Conservation (phyloP, 768 basidiomycete genomes). For the Floccularia luteovirens region DNA sequence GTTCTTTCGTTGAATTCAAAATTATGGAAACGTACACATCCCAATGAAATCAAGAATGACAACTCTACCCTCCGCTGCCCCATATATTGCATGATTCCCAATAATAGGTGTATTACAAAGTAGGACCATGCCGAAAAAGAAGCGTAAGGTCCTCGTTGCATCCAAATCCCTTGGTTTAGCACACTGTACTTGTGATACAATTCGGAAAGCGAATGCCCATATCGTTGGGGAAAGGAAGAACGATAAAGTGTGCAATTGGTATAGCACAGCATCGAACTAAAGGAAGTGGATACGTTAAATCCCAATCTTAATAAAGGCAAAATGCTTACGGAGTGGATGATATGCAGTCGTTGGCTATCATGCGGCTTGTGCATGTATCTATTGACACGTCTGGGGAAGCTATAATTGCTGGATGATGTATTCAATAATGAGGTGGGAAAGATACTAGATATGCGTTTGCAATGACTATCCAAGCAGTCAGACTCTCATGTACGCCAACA, state of each 20-base stretch:
- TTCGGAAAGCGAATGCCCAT: conserved; percentile 43
- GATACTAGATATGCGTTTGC: too few species aligned
- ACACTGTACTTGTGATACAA: conserved; percentile 58
- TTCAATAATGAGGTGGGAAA: too few species aligned
- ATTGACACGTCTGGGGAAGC: too few species aligned
- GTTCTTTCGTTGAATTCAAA: not conserved
- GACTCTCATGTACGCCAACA: too few species aligned
- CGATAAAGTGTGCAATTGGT: conserved; percentile 68
- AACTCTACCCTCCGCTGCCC: conserved; percentile 47
- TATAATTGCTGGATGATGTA: too few species aligned
- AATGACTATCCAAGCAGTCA: too few species aligned
- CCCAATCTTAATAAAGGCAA: conserved; percentile 1
- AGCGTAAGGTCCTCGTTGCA: conserved; percentile 54
- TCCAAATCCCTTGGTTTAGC: conserved; percentile 63
- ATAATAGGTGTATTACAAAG: conserved; percentile 51
- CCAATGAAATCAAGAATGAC: conserved; percentile 77
- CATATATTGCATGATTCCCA: conserved; percentile 51
- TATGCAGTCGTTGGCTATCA: conserved; percentile 64
- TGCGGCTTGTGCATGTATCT: conserved; percentile 54
- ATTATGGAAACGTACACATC: conserved; percentile 42
- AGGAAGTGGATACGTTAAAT: conserved; percentile 7
- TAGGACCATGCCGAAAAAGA: conserved; percentile 55
- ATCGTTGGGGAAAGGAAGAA: conserved; percentile 72
- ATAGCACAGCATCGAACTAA: conserved; percentile 64
- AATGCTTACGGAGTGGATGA: conserved; percentile 54